Conservation (phyloP, 1,284 basidiomycete species). For the Naganishia albida region DNA sequence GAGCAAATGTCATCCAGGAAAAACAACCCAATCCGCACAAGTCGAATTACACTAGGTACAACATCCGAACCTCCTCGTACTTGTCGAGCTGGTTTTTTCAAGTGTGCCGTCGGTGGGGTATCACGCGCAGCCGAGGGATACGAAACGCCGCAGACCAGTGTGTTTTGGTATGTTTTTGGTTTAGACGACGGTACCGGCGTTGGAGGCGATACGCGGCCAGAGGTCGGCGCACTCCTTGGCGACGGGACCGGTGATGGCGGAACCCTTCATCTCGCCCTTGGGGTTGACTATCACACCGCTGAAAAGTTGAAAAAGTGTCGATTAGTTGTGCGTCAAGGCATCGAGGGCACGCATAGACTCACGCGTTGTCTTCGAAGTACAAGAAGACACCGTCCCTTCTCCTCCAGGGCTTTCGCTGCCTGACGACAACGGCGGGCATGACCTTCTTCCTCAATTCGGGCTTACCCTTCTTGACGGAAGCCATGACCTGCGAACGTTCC, state of each 20-base stretch:
- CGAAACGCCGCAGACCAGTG: background rate
- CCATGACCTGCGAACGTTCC: conserved; percentile 63
- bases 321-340: background rate
- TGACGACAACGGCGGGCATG: conserved; percentile 95
- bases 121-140: background rate
- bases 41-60: conserved; percentile 17
- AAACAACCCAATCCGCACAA: conserved; percentile 23
- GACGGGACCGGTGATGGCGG: conserved; percentile 90
- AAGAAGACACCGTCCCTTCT: conserved; percentile 97
- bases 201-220: conserved; percentile 99
- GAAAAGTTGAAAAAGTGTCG: conserved; percentile 25
- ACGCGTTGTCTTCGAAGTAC: conserved; percentile 70
- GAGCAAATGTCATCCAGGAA: conserved; percentile 25
- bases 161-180: conserved; percentile 21
- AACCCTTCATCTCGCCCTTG: conserved; percentile 99
- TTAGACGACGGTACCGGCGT: conserved; percentile 95
- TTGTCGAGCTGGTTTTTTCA: conserved; percentile 5
- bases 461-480: conserved; percentile 99
- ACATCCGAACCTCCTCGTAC: background rate
- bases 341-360: background rate
- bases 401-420: conserved; percentile 98
- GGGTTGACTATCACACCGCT: conserved; percentile 97
- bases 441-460: conserved; percentile 99
- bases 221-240: conserved; percentile 73
- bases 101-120: background rate